Evolutionary conservation across 345 rosid genomes (phyloP), one percentile per base, ranked within the genome.

Genomic region (Pugionium dolabratum): DNA sequence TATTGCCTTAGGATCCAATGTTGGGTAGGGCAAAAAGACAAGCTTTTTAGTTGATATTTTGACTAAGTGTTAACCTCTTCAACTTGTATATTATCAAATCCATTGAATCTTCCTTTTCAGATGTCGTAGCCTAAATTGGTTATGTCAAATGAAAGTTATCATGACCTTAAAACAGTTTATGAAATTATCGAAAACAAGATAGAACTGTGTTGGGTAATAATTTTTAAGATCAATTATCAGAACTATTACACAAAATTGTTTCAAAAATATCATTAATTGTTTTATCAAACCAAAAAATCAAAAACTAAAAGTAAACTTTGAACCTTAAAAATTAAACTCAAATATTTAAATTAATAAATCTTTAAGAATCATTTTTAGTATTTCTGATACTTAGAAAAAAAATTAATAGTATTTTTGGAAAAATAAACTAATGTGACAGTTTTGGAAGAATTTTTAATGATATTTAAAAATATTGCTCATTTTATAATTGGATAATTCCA

Each of bases 1-100:
- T 61, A 59, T 73, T 61, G 67, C 72, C 67, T 68, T 67, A 66
- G 57, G 72, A 39, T 45, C 56, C 67, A 73, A 59, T 66, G 43
- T 64, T 50, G 40, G 54, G 41, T 60, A 45, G 62, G 54, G 6
- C 1, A 58, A 60, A 18, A 42, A 43, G 41, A 33, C 30, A 3
- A 9, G 32, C 6, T 2, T 30, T 64, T 51, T 34, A 58, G 55
- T 47, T 59, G 61, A 43, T 65, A 43, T 65, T 27, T 43, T 65
- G 76, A 71, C 64, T 57, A 42, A 70, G 59, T 48, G 71, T 65
- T 52, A 72, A 52, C 54, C 9, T 57, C 32, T 11, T 36, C 44
- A 52, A 42, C 51, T 46, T 66, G 58, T 54, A 67, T 45, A 74
- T 47, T 56, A 48, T 54, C 57, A 67, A 47, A 61, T 43, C 33